Percentiles rank a stretch among this genome's conserved stretches.
These are phyloP conservation scores for Didymella glomerata DNA, from an alignment of 2,329 filamentous ascomycete genomes.

Conservation along the genomic window DNA sequence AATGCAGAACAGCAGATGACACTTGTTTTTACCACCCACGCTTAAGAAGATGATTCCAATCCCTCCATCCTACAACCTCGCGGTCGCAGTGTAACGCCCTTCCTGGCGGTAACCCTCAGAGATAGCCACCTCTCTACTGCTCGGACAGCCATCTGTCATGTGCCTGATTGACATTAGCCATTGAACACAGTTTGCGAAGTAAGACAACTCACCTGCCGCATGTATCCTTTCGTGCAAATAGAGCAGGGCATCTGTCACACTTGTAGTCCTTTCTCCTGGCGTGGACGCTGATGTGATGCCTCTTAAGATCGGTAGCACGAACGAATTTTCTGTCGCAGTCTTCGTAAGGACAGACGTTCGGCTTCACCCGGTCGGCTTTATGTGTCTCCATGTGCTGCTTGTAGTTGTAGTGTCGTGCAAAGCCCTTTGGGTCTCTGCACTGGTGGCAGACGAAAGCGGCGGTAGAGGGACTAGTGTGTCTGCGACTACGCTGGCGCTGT, in stretches of 20 bases:
- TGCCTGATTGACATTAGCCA: conserved; percentile 63
- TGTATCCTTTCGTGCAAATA: conserved; percentile 83
- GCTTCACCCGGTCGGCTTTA: conserved; percentile 74
- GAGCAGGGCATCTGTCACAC: conserved; percentile 74
- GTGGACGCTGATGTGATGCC: conserved; percentile 71
- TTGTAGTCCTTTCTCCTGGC: conserved; percentile 74
- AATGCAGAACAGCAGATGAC: conserved; percentile 8
- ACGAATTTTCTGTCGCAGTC: conserved; percentile 80
- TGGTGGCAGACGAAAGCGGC: conserved; percentile 71
- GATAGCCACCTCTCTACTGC: conserved; percentile 53
- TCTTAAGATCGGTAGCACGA: conserved; percentile 77
- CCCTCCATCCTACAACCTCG: conserved; percentile 5
- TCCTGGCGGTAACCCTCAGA: conserved; percentile 20
- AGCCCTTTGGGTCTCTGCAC: conserved; percentile 72
- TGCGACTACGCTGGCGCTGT: conserved; percentile 26
- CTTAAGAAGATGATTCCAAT: conserved; percentile 7
- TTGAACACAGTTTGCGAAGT: neutral
- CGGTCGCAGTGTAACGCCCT: conserved; percentile 1
- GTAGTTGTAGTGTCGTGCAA: conserved; percentile 85
- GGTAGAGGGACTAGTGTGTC: conserved; percentile 28
- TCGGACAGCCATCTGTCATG: conserved; percentile 78
- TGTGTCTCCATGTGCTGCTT: conserved; percentile 88
- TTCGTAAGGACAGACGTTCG: conserved; percentile 70
- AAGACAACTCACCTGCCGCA: conserved; percentile 71
- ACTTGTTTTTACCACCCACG: conserved; percentile 20